These are phyloP conservation scores for Viridothelium virens DNA, from an alignment of 495 filamentous ascomycete genomes.

Conservation along the genomic window DNA sequence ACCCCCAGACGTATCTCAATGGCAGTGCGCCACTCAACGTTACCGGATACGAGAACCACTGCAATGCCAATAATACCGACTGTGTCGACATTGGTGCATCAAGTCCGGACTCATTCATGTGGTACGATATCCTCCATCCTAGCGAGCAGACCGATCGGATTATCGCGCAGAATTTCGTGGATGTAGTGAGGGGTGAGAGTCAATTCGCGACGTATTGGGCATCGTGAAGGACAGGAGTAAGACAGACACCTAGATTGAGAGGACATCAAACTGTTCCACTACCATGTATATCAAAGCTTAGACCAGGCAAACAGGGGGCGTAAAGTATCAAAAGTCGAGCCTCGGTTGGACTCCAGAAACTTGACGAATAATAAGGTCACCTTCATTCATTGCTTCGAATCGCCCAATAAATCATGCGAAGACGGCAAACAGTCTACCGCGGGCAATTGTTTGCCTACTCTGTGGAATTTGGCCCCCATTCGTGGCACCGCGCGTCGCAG, in stretches of 20 bases:
- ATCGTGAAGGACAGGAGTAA: not conserved
- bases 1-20: conserved; percentile 52
- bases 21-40: conserved; percentile 53
- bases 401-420: too few species aligned
- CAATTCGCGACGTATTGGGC: conserved; percentile 51
- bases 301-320: too few species aligned
- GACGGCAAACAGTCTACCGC: too few species aligned
- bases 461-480: too few species aligned
- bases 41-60: conserved; percentile 49
- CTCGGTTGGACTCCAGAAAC: too few species aligned
- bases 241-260: not conserved
- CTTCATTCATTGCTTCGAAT: too few species aligned
- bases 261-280: not conserved
- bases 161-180: conserved; percentile 55
- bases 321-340: too few species aligned
- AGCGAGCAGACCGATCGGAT: conserved; percentile 46
- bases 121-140: conserved; percentile 62
- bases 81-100: conserved; percentile 24
- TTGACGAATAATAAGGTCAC: too few species aligned
- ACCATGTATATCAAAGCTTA: too few species aligned
- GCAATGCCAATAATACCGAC: conserved; percentile 35
- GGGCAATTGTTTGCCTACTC: too few species aligned
- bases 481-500: too few species aligned
- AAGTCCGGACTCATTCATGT: conserved; percentile 41
- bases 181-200: conserved; percentile 50